These are phyloP conservation scores for Tricladium varicosporioides DNA, from an alignment of 2,329 filamentous ascomycete genomes.

Conservation along the genomic window DNA sequence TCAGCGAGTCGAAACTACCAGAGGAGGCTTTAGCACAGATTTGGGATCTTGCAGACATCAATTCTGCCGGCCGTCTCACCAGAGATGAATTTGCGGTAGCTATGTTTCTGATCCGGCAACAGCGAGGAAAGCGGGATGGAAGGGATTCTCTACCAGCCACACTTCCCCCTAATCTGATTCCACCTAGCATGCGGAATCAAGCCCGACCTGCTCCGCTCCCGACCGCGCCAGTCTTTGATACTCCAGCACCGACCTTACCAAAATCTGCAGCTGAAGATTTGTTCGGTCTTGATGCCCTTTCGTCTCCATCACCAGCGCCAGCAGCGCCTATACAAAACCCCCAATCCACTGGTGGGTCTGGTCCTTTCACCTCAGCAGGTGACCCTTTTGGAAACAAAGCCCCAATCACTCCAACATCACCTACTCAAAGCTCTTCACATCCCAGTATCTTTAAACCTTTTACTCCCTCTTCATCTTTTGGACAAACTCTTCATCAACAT, in stretches of 20 bases:
- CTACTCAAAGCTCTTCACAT: constrained; percentile 23
- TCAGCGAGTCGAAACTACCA: constrained; percentile 85
- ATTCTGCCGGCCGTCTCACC: constrained; percentile 80
- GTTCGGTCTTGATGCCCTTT: constrained; percentile 81
- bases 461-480: constrained; percentile 87
- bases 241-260: constrained; percentile 45
- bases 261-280: constrained; percentile 91
- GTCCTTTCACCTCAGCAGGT: constrained; percentile 50
- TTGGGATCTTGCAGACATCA: constrained; percentile 95
- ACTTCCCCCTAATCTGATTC: constrained; percentile 79
- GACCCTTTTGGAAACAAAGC: constrained; percentile 42
- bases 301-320: constrained; percentile 39
- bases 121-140: constrained; percentile 69
- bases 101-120: constrained; percentile 94
- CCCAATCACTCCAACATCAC: constrained; percentile 29
- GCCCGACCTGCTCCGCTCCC: constrained; percentile 44
- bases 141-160: constrained; percentile 64
- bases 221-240: constrained; percentile 43
- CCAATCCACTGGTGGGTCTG: constrained; percentile 74
- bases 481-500: constrained; percentile 75
- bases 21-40: constrained; percentile 91
- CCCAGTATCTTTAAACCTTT: constrained; percentile 75
- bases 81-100: constrained; percentile 94
- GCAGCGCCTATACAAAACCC: constrained; percentile 51
- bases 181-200: constrained; percentile 76